A percentile compares a stretch with the other conserved stretches of the same genome.
These are phyloP conservation scores for Pythium phragmitis DNA, from an alignment of 352 stramenopile genomes.

Conservation along the genomic window DNA sequence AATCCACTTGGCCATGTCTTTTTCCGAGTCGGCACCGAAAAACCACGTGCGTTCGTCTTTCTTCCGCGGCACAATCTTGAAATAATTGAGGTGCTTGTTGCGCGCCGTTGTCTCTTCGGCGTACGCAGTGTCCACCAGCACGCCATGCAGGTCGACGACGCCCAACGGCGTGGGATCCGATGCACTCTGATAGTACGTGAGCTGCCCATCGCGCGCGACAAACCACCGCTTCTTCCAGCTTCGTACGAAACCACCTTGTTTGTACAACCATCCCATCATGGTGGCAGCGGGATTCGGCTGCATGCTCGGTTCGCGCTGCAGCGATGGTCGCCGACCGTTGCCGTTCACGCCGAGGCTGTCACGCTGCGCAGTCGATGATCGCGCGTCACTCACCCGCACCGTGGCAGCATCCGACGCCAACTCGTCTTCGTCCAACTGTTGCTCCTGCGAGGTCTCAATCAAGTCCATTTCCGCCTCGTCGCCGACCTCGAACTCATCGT, in stretches of 20 bases:
- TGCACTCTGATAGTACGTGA: constrained; percentile 73
- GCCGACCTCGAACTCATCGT: constrained; percentile 3
- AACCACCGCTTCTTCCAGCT: constrained; percentile 89
- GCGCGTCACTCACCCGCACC: background rate
- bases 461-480: constrained; percentile 7
- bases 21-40: constrained; percentile 67
- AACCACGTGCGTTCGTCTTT: constrained; percentile 67
- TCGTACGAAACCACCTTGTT: constrained; percentile 78
- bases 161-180: constrained; percentile 70
- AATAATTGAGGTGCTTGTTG: constrained; percentile 64
- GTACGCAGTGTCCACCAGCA: constrained; percentile 60
- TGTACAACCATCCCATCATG: constrained; percentile 75
- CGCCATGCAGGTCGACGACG: constrained; percentile 53
- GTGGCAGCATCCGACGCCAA: constrained; percentile 6
- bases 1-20: constrained; percentile 74
- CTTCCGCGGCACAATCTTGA: constrained; percentile 61
- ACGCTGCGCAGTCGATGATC: background rate
- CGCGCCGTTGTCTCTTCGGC: constrained; percentile 55
- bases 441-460: constrained; percentile 1
- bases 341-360: background rate
- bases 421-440: constrained; percentile 6
- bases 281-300: constrained; percentile 24
- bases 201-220: constrained; percentile 71
- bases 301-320: constrained; percentile 11
- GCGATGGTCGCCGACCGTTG: background rate